Evolutionary conservation across 2,329 filamentous ascomycete species (phyloP), one percentile per base, ranked within the genome.

Genomic region (Graphiopsis chlorocephala): DNA sequence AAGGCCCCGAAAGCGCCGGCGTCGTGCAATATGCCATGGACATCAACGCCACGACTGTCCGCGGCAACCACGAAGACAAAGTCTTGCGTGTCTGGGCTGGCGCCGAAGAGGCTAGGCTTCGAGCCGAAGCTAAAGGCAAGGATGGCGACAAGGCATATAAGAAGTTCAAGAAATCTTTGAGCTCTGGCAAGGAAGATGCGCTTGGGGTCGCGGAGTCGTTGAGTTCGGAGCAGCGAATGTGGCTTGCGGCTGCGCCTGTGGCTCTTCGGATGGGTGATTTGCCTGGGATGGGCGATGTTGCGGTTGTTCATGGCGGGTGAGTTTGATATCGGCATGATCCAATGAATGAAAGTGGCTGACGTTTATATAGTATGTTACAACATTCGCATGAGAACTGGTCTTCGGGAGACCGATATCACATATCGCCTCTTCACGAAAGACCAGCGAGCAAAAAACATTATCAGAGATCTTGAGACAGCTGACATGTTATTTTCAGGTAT

Each of bases 31-130:
- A 38, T 47, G 53, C 55, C 31, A 64, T 64, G 42, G 53, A 59
- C 45, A 48, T 64, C 31, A 57, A 64, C 26, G 61, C 61, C 14
- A 50, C 53, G 1, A 64, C 53, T 15, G 61, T 64, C n/a, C 61
- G 61, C 6, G 61, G 61, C 61, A 64, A 64, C 26, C 61, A 64
- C 61, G 61, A 64, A 35, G 61, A 64, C 25, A 64, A 64, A 52
- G 53, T 59, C 53, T 57, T 59, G 53, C 53, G 55, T 6, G 53
- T 64, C 5, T 57, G 53, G 55, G 55, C 53, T 2, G 61, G 53
- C 7, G 61, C 53, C 10, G 31, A 64, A 10, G 53, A 57, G 47
- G 61, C 55, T 15, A 42, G 55, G 12, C 26, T 52, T 17, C 38
- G n/a, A 6, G 53, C 53, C 12, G 47, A 59, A 50, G 55, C 53